Conservation (phyloP, 306 rosid genomes). For the Potentilla sterilis region DNA sequence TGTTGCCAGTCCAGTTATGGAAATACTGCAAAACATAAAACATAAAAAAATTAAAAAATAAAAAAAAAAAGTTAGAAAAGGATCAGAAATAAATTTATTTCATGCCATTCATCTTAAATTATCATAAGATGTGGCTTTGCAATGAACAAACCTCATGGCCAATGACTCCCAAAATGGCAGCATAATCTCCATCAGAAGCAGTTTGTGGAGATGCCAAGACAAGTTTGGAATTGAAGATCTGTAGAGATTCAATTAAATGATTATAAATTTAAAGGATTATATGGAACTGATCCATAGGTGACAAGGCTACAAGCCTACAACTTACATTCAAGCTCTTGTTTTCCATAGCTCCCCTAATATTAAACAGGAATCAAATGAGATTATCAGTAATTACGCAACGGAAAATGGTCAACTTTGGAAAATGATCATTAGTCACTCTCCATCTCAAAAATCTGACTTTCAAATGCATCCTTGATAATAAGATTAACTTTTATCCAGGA, state of each 20-base stretch:
- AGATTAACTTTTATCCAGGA: background rate
- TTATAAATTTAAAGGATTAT: background rate
- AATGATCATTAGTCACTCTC: background rate
- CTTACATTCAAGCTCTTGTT: slow-evolving; percentile 98
- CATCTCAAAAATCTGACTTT: background rate
- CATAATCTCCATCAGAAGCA: slow-evolving; percentile 85
- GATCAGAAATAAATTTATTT: slow-evolving; percentile 18
- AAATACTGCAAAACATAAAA: slow-evolving; percentile 69
- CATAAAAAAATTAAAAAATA: background rate
- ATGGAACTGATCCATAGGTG: background rate
- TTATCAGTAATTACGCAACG: background rate
- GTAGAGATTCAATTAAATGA: slow-evolving; percentile 20
- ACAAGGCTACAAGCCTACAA: slow-evolving; percentile 12
- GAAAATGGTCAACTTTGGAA: background rate
- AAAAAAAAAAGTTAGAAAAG: too few species aligned
- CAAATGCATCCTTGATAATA: slow-evolving; percentile 7
- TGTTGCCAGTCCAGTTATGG: slow-evolving; percentile 99
- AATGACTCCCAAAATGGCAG: slow-evolving; percentile 95
- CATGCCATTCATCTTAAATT: slow-evolving; percentile 17
- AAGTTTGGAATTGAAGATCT: slow-evolving; percentile 93
- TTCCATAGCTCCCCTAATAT: slow-evolving; percentile 98
- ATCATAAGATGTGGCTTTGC: slow-evolving; percentile 16
- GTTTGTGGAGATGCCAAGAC: slow-evolving; percentile 97
- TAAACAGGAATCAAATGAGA: slow-evolving; percentile 30
- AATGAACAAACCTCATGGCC: slow-evolving; percentile 89